Conservation (phyloP, 768 basidiomycete genomes). For the Leccinum olivaceopallidum region DNA sequence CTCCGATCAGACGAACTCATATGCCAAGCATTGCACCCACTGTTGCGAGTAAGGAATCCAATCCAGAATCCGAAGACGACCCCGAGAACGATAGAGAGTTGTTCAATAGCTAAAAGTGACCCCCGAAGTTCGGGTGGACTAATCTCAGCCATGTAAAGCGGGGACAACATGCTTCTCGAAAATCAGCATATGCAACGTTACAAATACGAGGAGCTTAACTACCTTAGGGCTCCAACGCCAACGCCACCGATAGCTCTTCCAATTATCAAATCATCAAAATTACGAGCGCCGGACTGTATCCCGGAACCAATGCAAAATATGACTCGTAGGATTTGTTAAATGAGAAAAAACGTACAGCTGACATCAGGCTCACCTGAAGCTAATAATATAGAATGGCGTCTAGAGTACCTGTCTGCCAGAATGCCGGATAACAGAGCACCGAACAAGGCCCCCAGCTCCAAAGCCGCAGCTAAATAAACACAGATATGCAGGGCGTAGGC, state of each 20-base stretch:
- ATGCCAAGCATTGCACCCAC: slow-evolving; percentile 38
- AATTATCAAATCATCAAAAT: slow-evolving; percentile 55
- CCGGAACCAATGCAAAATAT: slow-evolving; percentile 73
- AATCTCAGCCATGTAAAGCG: slow-evolving; percentile 84
- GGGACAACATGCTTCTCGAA: slow-evolving; percentile 64
- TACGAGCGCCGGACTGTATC: slow-evolving; percentile 63
- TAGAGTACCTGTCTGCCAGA: slow-evolving; percentile 67
- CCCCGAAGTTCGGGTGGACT: slow-evolving; percentile 79
- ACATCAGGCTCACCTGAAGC: slow-evolving; percentile 56
- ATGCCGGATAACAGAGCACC: slow-evolving; percentile 68
- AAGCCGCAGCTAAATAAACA: slow-evolving; percentile 56
- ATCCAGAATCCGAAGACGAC: slow-evolving; percentile 85
- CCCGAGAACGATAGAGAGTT: slow-evolving; percentile 77
- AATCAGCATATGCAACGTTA: slow-evolving; percentile 7
- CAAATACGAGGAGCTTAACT: slow-evolving; percentile 9
- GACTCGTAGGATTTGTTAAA: slow-evolving; percentile 37
- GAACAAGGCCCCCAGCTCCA: slow-evolving; percentile 79
- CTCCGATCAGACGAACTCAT: neutral
- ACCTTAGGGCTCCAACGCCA: slow-evolving; percentile 79
- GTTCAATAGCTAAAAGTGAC: slow-evolving; percentile 77
- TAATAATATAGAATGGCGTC: slow-evolving; percentile 62
- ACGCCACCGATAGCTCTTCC: slow-evolving; percentile 78
- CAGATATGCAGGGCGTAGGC: neutral
- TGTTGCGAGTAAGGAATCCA: slow-evolving; percentile 67
- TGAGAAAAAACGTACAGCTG: neutral